Percentiles rank a stretch among this genome's conserved stretches.
phyloP scores from a whole-genome alignment of 768 basidiomycete species.

The Calocybe indica region DNA sequence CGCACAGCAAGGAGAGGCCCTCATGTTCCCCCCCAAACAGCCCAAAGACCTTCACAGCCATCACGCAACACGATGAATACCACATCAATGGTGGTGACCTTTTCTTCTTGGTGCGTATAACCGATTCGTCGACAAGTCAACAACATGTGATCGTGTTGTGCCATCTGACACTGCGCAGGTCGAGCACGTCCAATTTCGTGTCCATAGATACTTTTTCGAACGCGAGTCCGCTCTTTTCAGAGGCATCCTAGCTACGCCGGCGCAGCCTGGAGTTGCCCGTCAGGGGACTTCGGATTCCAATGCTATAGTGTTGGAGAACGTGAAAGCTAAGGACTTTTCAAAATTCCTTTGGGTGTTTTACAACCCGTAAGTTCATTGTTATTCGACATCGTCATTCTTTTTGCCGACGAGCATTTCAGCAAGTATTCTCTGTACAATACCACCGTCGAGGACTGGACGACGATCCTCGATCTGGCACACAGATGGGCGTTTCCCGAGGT shows the following conservation, averaged over 20 bases:
- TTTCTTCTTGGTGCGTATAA: slow-evolving; percentile 39
- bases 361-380: slow-evolving; percentile 33
- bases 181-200: slow-evolving; percentile 43
- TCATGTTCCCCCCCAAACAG: slow-evolving; percentile 13
- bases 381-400: neutral
- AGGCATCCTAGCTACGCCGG: slow-evolving; percentile 23
- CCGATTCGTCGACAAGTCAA: slow-evolving; percentile 20
- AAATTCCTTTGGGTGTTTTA: slow-evolving; percentile 54
- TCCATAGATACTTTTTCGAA: slow-evolving; percentile 52
- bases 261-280: slow-evolving; percentile 23
- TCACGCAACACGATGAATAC: slow-evolving; percentile 30
- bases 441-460: slow-evolving; percentile 45
- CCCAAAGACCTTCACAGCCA: slow-evolving; percentile 15
- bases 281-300: slow-evolving; percentile 30
- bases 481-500: slow-evolving; percentile 54
- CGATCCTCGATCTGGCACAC: slow-evolving; percentile 52
- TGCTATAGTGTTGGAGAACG: slow-evolving; percentile 39
- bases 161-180: slow-evolving; percentile 32
- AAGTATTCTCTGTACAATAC: slow-evolving; percentile 53
- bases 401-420: slow-evolving; percentile 22
- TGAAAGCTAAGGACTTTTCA: slow-evolving; percentile 32
- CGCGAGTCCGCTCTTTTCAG: slow-evolving; percentile 43
- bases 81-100: slow-evolving; percentile 48
- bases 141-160: slow-evolving; percentile 18
- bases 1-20: slow-evolving; percentile 15